Evolutionary conservation across 2,329 filamentous ascomycete genomes (phyloP), one percentile per base, ranked within the genome.

Genomic region (Exophiala phaeomuriformis): DNA sequence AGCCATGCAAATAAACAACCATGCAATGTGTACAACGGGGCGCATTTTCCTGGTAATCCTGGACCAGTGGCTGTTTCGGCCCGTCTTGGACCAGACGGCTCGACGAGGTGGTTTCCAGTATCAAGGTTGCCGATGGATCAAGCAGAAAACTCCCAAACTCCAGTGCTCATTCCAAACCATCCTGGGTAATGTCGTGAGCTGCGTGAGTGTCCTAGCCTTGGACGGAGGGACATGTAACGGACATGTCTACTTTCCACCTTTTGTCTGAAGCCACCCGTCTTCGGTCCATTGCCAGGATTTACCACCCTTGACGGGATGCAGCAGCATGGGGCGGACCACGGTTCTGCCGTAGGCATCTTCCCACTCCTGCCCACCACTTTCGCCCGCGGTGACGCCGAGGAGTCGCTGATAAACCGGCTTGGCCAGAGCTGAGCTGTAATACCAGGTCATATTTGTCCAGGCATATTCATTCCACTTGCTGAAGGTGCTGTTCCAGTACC

Each of bases 401-500:
- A 67, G 59, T 41, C 65, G 64, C 58, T 66, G 65, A 55, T 64
- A 67, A 45, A 68, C 51, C 1, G 64, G 64, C 57, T 64, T 66
- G n/a, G 65, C 62, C 50, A 66, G 60, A 31, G 63, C 64, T 30
- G 64, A 64, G 12, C 63, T 65, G 53, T 66, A 67, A 58, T 67
- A 68, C 66, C 66, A 67, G 10, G 65, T 67, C 62, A 66, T 59
- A 47, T 66, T 65, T 30, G 64, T 59, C 64, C 66, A 68, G 27
- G 64, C 63, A 45, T 63, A 58, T 51, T 67, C 65, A 42, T 66
- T 65, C 57, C 64, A 65, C 61, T 66, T 66, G 46, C 65, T 66
- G 57, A 67, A 68, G 3, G 64, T 59, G 51, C 65, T 67, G 49
- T 67, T 66, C 59, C 62, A 64, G 30, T 64, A 61, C 40, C 64